Evolutionary conservation across 495 filamentous ascomycete species (phyloP).

Genomic region (Lasiosphaeria hispida): DNA sequence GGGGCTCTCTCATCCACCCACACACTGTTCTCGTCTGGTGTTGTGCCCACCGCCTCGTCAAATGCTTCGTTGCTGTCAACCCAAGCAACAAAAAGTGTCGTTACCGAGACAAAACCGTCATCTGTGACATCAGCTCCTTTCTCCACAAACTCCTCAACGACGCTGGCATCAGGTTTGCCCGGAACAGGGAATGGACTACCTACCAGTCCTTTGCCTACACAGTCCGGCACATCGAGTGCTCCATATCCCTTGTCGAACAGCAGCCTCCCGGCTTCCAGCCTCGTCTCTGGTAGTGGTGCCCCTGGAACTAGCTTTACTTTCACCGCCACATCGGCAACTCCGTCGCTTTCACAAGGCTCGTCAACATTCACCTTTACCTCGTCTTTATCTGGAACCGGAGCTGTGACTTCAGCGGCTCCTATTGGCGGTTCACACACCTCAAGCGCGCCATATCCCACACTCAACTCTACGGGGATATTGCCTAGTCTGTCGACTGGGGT

Average conservation of each 20-base stretch:
- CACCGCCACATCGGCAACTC: neutral
- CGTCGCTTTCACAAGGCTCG: neutral
- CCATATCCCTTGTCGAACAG: constrained; percentile 18
- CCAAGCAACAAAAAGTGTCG: neutral
- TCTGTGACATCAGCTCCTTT: neutral
- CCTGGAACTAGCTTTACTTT: constrained; percentile 3
- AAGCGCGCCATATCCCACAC: neutral
- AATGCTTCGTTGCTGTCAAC: too few relatives aligned
- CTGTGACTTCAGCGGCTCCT: neutral
- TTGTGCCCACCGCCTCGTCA: too few relatives aligned
- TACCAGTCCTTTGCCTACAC: neutral
- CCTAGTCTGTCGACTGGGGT: constrained; percentile 11
- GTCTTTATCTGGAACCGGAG: neutral
- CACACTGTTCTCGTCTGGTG: neutral
- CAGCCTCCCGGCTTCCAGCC: neutral
- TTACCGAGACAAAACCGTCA: neutral
- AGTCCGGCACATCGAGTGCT: constrained; percentile 1
- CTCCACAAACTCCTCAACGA: neutral
- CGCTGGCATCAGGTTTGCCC: neutral
- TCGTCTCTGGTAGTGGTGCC: constrained; percentile 12
- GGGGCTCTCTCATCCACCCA: constrained; percentile 2
- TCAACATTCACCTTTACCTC: neutral
- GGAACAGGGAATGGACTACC: neutral
- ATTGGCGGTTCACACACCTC: constrained; percentile 16
- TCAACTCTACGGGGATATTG: neutral